These are phyloP conservation scores for Aspergillus costaricaensis DNA, from an alignment of 2,329 filamentous ascomycete species.

Conservation along the genomic window DNA sequence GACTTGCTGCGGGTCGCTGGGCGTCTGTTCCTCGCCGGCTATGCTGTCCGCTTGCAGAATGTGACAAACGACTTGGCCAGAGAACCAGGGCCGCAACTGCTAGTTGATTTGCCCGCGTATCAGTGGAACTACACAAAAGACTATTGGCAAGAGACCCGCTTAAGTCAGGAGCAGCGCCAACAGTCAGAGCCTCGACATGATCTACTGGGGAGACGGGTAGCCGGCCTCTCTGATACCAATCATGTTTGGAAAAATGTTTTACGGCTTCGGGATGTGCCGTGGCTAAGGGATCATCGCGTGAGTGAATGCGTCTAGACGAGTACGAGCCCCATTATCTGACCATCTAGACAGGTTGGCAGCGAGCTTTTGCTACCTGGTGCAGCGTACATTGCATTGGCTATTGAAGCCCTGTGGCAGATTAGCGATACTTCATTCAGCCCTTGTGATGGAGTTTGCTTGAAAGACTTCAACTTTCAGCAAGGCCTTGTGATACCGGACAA, in stretches of 20 bases:
- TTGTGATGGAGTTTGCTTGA: background rate
- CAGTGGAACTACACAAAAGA: background rate
- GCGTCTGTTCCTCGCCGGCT: background rate
- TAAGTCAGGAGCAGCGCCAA: background rate
- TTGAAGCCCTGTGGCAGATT: background rate
- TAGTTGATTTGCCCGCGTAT: background rate
- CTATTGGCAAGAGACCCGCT: background rate
- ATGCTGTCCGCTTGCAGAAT: background rate
- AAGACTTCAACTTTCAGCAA: background rate
- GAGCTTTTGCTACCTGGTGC: background rate
- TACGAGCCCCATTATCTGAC: no score
- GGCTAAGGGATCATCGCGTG: background rate
- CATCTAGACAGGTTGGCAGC: background rate
- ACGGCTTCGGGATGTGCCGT: background rate
- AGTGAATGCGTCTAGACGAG: background rate
- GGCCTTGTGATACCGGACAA: background rate
- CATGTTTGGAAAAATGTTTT: background rate
- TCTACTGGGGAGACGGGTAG: background rate
- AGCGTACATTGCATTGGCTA: background rate
- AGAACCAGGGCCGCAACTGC: background rate
- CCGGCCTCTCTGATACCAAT: background rate
- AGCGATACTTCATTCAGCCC: background rate
- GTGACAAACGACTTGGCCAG: background rate
- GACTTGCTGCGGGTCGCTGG: background rate
- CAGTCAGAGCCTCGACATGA: background rate